Base-by-base conservation (phyloP, 208 protist species). In the Trypanosoma melophagium region DNA sequence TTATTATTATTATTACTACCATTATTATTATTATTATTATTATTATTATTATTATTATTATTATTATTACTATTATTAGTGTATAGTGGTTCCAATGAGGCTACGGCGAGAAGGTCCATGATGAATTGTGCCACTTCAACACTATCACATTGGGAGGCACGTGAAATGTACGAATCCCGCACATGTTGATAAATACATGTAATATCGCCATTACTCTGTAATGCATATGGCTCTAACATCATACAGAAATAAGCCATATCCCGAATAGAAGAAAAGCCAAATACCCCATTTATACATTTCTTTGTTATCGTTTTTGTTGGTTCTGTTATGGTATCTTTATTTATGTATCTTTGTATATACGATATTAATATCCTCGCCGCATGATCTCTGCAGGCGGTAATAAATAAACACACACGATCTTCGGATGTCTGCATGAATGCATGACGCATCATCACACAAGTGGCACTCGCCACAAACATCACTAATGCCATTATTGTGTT, bases 381-480 rank as follows among this genome's bases (percentile, higher is more conserved):
- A 45, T 60, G 35, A 47, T 64, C 57, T 24, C 58, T 56, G 38
- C 62, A 38, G 17, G 3, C 10, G 31, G 45, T 16, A 69, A 76
- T 69, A 60, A 76, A 76, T 13, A 0, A 2, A 45, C 69, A 8
- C 0, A 28, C 38, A 42, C n/a, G 38, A 45, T 54, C 42, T 21
- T 60, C 57, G 2, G 45, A 13, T 12, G 21, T 22, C n/a, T 21
- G 12, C 10, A 21, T 5, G 13, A 12, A 5, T 12, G 17, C 8
- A 16, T 63, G 47, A 31, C 4, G 3, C 31, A 76, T 8, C 31
- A 76, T 8, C 24, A 54, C 55, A 25, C 38, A 60, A 7, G 62
- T 66, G 3, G 57, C 42, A 49, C 62, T 66, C 14, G 57, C 70
- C 12, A 76, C 55, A 69, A 76, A 76, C 45, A 76, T 55, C 28